A percentile compares a stretch with the other conserved stretches of the same genome.
Evolutionary conservation across 768 basidiomycete genomes (phyloP).

Genomic region (Exidia glandulosa): DNA sequence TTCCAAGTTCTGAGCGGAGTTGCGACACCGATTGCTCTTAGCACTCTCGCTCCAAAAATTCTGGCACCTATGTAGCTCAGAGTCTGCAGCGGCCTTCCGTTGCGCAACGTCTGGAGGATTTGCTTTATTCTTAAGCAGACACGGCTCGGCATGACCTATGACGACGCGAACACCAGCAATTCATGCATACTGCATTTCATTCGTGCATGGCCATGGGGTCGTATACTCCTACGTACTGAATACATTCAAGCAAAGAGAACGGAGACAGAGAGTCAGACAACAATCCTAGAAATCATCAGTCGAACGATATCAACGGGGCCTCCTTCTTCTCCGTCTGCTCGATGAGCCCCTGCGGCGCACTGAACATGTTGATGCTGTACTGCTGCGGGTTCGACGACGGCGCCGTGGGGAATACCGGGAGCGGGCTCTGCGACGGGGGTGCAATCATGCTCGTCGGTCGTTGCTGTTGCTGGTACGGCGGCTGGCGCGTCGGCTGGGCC

Average conservation of each 20-base stretch:
- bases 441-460: background rate
- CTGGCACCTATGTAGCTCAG: too few relatives aligned
- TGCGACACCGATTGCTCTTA: too few relatives aligned
- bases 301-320: constrained; percentile 28
- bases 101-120: too few relatives aligned
- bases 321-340: constrained; percentile 56
- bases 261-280: background rate
- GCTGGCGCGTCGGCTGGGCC: constrained; percentile 2
- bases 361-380: constrained; percentile 33
- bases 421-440: constrained; percentile 5
- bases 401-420: constrained; percentile 55
- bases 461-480: background rate
- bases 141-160: too few relatives aligned
- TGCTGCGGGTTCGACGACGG: constrained; percentile 49
- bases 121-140: too few relatives aligned
- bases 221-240: background rate
- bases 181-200: background rate
- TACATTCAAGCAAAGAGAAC: background rate
- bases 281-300: background rate
- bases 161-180: background rate
- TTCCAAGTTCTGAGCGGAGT: background rate
- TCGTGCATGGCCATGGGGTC: background rate
- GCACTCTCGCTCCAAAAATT: too few relatives aligned
- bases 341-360: constrained; percentile 30
- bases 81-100: too few relatives aligned